Evolutionary conservation across 2,329 filamentous ascomycete genomes (phyloP), one percentile per base, ranked within the genome.

Genomic region (Diplodia seriata): DNA sequence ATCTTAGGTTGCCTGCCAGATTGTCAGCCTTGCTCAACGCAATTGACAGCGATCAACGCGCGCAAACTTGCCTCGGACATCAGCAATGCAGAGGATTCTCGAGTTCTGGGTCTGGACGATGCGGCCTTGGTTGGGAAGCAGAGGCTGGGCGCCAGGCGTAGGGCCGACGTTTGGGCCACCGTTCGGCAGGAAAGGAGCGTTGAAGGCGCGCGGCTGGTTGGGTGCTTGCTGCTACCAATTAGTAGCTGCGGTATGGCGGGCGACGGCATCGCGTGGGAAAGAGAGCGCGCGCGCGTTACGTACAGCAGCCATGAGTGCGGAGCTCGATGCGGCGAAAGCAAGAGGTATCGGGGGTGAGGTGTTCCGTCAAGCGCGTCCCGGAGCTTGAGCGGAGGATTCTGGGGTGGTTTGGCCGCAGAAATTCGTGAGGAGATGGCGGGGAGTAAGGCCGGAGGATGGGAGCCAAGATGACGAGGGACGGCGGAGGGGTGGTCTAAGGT

Each of bases 1-100:
- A 97, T 82, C 91, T 89, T 73, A 99, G 85, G 80, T 98, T 97
- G 81, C 95, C 95, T 99, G 73, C 20, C 4, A 20, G 31, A 47
- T 20, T 38, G 53, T 67, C 31, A 67, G 64, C 43, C n/a, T 65
- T 29, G 43, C 36, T 7, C 31, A 26, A 51, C 53, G 53, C 54
- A 38, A 53, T 59, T 66, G 54, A 15, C 40, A 40, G 63, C 43
- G 5, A 4, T 23, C 31, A 15, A 40, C n/a, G 18, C 15, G 43
- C 51, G 38, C 40, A 14, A 61, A 61, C 78, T 66, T 74, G 84
- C 83, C 83, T 83, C 83, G 76, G 61, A 85, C 83, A 70, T 85
- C 83, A 65, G 83, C 83, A 73, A 85, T 82, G 73, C 83, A 85
- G 40, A 85, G 79, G 62, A 85, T 81, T 70, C 83, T 75, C 47